Evolutionary conservation across 176 grass and related monocot genomes (phyloP).

Genomic region (Bothriochloa decipiens): DNA sequence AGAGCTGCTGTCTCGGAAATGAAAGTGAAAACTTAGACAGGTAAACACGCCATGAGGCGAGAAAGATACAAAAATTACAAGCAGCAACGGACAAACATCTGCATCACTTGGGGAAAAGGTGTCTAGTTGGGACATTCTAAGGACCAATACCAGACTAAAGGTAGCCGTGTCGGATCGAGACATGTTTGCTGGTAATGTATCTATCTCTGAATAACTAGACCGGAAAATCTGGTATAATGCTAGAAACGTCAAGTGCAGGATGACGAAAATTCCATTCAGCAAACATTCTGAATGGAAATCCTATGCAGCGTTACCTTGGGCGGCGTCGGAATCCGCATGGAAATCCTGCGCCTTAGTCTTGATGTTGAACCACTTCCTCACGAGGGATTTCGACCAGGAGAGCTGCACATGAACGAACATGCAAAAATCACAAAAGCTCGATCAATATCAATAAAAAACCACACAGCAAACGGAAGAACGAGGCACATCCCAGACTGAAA

Average conservation of each 20-base stretch:
- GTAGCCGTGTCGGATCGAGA: constrained; percentile 12
- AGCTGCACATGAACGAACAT: constrained; percentile 47
- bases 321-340: constrained; percentile 62
- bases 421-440: constrained; percentile 32
- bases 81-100: constrained; percentile 48
- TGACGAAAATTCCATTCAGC: constrained; percentile 8
- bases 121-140: constrained; percentile 51
- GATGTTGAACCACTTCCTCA: constrained; percentile 97
- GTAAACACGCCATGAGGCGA: constrained; percentile 34
- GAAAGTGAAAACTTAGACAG: constrained; percentile 44
- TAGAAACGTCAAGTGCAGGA: constrained; percentile 3
- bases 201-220: constrained; percentile 34
- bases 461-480: constrained; percentile 11
- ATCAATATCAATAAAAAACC: constrained; percentile 26
- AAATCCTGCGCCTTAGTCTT: constrained; percentile 85
- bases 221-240: constrained; percentile 8
- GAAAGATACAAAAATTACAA: constrained; percentile 38
- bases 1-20: constrained; percentile 36
- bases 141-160: constrained; percentile 21
- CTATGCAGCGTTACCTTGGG: constrained; percentile 61
- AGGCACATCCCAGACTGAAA: background rate
- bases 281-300: background rate
- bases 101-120: constrained; percentile 39
- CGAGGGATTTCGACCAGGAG: constrained; percentile 93
- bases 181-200: constrained; percentile 19